Evolutionary conservation across 192 early-diverging fungal genomes (phyloP).

Genomic region (Piromyces sp.): DNA sequence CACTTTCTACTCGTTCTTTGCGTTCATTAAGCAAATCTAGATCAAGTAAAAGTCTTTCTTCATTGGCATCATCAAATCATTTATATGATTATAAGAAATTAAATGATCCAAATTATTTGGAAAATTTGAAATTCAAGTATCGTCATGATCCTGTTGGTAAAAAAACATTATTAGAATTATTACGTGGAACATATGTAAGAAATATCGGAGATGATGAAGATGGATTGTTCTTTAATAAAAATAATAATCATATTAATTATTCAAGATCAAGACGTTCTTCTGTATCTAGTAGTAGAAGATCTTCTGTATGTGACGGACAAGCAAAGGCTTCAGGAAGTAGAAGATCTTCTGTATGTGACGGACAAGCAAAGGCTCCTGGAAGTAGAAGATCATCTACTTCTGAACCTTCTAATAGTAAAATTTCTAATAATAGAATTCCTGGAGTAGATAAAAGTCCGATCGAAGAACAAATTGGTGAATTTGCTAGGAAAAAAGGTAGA

Average conservation of each 20-base stretch:
- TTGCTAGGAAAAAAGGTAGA: neutral
- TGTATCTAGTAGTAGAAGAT: neutral
- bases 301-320: no score
- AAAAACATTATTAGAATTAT: neutral
- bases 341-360: neutral
- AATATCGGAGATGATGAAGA: neutral
- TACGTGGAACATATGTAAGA: neutral
- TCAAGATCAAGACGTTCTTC: neutral
- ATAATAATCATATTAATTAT: neutral
- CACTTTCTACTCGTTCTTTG: neutral
- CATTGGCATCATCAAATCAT: neutral
- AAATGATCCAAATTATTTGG: neutral
- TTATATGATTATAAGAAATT: neutral
- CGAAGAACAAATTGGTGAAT: neutral
- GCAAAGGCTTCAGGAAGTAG: no score
- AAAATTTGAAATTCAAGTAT: neutral
- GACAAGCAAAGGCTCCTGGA: no score
- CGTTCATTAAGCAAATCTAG: neutral
- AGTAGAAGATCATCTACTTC: neutral
- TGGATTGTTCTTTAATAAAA: neutral
- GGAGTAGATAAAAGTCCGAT: neutral
- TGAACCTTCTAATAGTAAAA: neutral
- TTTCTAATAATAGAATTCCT: neutral
- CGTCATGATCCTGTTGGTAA: neutral
- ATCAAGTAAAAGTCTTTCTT: neutral